These are phyloP conservation scores for Ceratocystis cubensis DNA, from an alignment of 2,329 filamentous ascomycete species.

Conservation along the genomic window DNA sequence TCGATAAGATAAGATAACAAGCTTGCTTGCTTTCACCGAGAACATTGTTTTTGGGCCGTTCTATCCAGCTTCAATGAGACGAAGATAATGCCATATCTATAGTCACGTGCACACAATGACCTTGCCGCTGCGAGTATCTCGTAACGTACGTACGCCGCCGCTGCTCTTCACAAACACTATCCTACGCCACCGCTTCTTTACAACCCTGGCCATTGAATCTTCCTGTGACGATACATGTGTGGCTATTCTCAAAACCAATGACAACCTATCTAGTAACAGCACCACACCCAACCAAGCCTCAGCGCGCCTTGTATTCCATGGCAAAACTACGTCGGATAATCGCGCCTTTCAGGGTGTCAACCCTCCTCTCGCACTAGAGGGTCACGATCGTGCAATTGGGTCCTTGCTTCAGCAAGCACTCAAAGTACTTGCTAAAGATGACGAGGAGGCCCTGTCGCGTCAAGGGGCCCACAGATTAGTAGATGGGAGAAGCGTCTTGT, in stretches of 20 bases:
- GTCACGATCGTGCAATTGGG: slow-evolving; percentile 61
- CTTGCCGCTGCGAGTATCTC: neutral
- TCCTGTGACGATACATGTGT: slow-evolving; percentile 92
- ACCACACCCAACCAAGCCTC: neutral
- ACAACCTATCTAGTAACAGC: neutral
- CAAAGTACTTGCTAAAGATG: slow-evolving; percentile 20
- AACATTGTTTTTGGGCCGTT: neutral
- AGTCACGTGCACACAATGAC: neutral
- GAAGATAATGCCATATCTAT: neutral
- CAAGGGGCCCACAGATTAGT: neutral
- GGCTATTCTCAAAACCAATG: slow-evolving; percentile 48
- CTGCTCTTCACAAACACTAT: neutral
- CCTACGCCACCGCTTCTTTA: slow-evolving; percentile 28
- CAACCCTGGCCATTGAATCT: slow-evolving; percentile 64
- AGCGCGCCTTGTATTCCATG: slow-evolving; percentile 60
- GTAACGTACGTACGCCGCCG: neutral
- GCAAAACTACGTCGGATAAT: slow-evolving; percentile 71
- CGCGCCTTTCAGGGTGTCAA: slow-evolving; percentile 64
- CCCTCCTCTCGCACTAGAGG: slow-evolving; percentile 59
- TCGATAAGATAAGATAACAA: slow-evolving; percentile 6
- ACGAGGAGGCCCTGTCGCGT: slow-evolving; percentile 21
- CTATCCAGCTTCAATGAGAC: too few relatives aligned
- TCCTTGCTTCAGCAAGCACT: slow-evolving; percentile 55
- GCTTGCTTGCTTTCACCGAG: neutral
- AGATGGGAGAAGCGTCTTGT: slow-evolving; percentile 25